Evolutionary conservation across 192 early-diverging fungal species (phyloP), one percentile per base, ranked within the genome.

Genomic region (Podila verticillata): DNA sequence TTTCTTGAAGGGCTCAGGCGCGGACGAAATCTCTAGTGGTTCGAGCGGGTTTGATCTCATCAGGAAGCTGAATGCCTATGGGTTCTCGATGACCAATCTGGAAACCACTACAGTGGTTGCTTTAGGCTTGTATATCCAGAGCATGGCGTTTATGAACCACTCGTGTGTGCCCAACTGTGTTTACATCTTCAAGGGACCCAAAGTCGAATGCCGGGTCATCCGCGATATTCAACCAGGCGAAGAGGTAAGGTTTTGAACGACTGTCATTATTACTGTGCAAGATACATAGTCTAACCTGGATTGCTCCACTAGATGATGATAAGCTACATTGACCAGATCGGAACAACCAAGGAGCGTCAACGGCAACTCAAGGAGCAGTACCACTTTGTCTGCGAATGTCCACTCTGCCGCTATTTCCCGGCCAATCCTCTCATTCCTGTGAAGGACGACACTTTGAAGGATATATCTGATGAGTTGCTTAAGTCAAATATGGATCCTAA

Each of bases 261-360:
- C 22, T 1, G 15, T 57, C 19, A 3, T 17, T 6, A 3, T 15
- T 19, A 44, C 5, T 63, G 6, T n/a, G 12, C 44, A 31, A 28
- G 5, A 17, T 15, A 29, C 48, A 6, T 48, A 4, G 5, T 17
- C 20, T 67, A 30, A 56, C 29, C 0, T 65, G 26, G 28, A 20
- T 31, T 17, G 39, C 13, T 44, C 4, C 13, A 4, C 10, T 65
- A 82, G 72, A 57, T 82, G 63, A 70, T 63, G 3, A 82, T 82
- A 63, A 70, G 73, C 67, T 82, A 82, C 35, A 70, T 82, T 30
- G 80, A 82, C 63, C 71, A 70, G 61, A 66, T 74, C 63, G 68
- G 68, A 7, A 65, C 47, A 2, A 70, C 68, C 48, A 49, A 65
- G 30, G 80, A 69, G 39, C 71, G 80, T 4, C 73, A 70, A 59